These are phyloP conservation scores for Clarireedia paspali DNA, from an alignment of 2,329 filamentous ascomycete species.

Conservation along the genomic window DNA sequence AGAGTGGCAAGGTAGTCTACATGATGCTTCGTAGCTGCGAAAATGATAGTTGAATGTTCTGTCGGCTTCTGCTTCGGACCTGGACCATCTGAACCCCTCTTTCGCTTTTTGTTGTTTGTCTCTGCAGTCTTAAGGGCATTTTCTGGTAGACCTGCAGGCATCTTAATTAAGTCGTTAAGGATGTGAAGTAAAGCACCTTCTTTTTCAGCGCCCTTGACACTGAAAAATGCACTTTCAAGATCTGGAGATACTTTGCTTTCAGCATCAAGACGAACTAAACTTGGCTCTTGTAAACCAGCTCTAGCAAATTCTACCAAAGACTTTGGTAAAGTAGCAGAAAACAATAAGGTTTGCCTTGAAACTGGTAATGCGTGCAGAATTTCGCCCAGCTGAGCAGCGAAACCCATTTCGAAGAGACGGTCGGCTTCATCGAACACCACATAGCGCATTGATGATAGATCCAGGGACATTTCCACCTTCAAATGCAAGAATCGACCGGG, in stretches of 20 bases:
- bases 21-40: slow-evolving; percentile 92
- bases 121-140: slow-evolving; percentile 31
- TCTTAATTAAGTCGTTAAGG: slow-evolving; percentile 84
- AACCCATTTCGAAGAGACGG: slow-evolving; percentile 97
- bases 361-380: slow-evolving; percentile 83
- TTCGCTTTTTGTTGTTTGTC: slow-evolving; percentile 58
- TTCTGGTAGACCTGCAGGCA: slow-evolving; percentile 63
- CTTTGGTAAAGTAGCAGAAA: slow-evolving; percentile 90
- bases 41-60: slow-evolving; percentile 88
- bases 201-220: slow-evolving; percentile 85
- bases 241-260: slow-evolving; percentile 96
- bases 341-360: slow-evolving; percentile 82
- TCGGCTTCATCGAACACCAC: slow-evolving; percentile 98
- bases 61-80: slow-evolving; percentile 65
- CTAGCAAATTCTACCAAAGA: slow-evolving; percentile 93
- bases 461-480: slow-evolving; percentile 91
- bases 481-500: slow-evolving; percentile 93
- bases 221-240: slow-evolving; percentile 91
- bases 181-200: slow-evolving; percentile 87
- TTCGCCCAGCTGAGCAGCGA: slow-evolving; percentile 85
- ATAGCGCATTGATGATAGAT: slow-evolving; percentile 85
- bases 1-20: slow-evolving; percentile 85
- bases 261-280: slow-evolving; percentile 80
- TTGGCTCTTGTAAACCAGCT: slow-evolving; percentile 87
- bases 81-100: slow-evolving; percentile 48